Conservation (phyloP, 495 filamentous ascomycete genomes). For the Penicillium maclennaniae region DNA sequence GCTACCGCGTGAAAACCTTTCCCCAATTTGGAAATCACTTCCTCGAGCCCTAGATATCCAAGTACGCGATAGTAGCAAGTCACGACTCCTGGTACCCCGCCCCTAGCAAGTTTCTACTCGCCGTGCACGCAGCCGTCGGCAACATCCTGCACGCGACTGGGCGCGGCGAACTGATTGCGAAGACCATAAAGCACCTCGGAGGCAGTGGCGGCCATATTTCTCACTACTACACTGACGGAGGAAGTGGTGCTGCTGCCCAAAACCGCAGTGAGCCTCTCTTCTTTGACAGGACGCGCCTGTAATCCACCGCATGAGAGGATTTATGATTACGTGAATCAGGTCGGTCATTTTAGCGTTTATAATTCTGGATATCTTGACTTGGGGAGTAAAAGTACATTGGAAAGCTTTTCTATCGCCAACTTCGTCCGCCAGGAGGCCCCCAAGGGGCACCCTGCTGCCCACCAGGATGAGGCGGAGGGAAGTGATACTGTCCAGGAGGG, state of each 20-base stretch:
- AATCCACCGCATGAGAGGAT: neutral
- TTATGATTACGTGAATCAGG: no score
- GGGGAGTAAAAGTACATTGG: neutral
- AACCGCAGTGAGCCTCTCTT: no score
- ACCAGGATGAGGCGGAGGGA: constrained; percentile 34
- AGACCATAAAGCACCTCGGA: neutral
- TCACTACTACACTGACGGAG: no score
- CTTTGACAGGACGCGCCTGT: no score
- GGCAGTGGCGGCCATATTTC: neutral
- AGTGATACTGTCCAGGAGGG: constrained; percentile 37
- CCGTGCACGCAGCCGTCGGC: constrained; percentile 6
- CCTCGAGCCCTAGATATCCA: neutral
- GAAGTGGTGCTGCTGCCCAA: no score
- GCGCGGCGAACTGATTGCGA: constrained; percentile 1
- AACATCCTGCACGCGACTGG: constrained; percentile 11
- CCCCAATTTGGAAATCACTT: neutral
- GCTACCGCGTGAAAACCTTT: constrained; percentile 2
- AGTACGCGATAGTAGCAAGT: neutral
- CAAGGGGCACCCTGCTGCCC: constrained; percentile 21
- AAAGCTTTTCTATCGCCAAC: constrained; percentile 20
- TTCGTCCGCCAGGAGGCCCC: constrained; percentile 22
- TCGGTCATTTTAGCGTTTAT: neutral
- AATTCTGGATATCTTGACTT: neutral
- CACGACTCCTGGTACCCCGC: constrained; percentile 4
- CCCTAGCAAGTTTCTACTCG: constrained; percentile 1